A percentile compares a stretch with the other conserved stretches of the same genome.
These are phyloP conservation scores for Didymosphaeria variabile DNA, from an alignment of 2,329 filamentous ascomycete genomes.

Conservation along the genomic window DNA sequence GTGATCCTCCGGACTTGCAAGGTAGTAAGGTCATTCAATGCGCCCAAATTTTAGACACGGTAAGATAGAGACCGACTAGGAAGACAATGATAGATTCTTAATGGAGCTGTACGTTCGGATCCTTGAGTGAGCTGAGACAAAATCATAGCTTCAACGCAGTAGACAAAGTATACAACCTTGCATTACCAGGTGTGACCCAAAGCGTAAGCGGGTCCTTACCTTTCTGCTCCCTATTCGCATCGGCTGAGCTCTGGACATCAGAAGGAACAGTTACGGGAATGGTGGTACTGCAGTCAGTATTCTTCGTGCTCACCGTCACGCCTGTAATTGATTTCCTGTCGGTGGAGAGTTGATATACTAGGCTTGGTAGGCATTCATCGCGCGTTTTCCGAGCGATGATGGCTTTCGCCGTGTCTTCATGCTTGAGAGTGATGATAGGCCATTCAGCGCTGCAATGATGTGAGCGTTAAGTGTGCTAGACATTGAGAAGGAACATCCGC, in stretches of 20 bases:
- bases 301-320: constrained; percentile 55
- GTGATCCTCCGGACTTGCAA: too few relatives aligned
- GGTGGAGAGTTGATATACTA: constrained; percentile 55
- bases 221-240: constrained; percentile 58
- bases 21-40: not conserved
- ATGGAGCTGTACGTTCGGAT: not conserved
- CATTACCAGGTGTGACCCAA: constrained; percentile 38
- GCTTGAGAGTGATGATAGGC: constrained; percentile 63
- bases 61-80: not conserved
- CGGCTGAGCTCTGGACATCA: constrained; percentile 50
- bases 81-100: not conserved
- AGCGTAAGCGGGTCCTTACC: constrained; percentile 53
- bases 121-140: not conserved
- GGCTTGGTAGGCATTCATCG: constrained; percentile 60
- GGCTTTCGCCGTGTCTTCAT: constrained; percentile 60
- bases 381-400: constrained; percentile 62
- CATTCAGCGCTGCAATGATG: constrained; percentile 41
- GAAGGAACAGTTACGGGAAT: constrained; percentile 64
- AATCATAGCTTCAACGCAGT: constrained; percentile 12
- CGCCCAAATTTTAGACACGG: not conserved
- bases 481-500: not conserved
- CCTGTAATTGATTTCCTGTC: constrained; percentile 55
- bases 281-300: constrained; percentile 57
- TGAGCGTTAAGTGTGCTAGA: not conserved
- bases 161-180: constrained; percentile 25